Percentiles rank a stretch among this genome's conserved stretches.
These are phyloP conservation scores for Phytophthora ramorum DNA, from an alignment of 352 stramenopile genomes.

Conservation along the genomic window DNA sequence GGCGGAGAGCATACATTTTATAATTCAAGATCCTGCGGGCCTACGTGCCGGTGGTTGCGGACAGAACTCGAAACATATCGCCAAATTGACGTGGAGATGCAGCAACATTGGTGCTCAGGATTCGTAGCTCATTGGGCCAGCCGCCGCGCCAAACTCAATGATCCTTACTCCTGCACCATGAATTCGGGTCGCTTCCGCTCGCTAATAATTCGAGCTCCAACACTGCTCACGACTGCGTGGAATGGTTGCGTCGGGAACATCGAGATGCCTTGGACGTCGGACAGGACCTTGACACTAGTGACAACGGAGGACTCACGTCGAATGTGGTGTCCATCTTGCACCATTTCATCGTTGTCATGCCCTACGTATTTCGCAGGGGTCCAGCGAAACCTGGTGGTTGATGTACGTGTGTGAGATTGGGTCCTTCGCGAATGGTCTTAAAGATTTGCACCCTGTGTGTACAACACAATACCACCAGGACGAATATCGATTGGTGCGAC, in stretches of 20 bases:
- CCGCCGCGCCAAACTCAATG: too few species aligned
- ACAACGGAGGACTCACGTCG: constrained; percentile 27
- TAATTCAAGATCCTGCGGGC: too few species aligned
- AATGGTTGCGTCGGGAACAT: constrained; percentile 18
- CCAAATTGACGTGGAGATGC: too few species aligned
- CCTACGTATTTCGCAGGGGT: constrained; percentile 41
- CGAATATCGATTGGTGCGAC: constrained; percentile 7
- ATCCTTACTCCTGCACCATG: too few species aligned
- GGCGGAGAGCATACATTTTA: too few species aligned
- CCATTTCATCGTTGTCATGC: constrained; percentile 35
- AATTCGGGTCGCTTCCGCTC: too few species aligned
- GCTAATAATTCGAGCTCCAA: constrained; percentile 20
- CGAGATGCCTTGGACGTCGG: constrained; percentile 25
- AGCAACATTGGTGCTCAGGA: too few species aligned
- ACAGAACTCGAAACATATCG: too few species aligned
- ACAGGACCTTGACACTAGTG: constrained; percentile 27
- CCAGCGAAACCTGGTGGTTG: constrained; percentile 29
- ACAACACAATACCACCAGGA: constrained; percentile 21
- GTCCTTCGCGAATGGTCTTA: background rate
- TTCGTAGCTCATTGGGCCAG: too few species aligned
- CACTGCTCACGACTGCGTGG: constrained; percentile 34
- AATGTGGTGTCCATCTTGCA: constrained; percentile 35
- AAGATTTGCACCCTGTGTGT: constrained; percentile 9
- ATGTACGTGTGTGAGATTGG: constrained; percentile 16
- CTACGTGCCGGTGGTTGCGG: too few species aligned